phyloP scores from a whole-genome alignment of 768 basidiomycete genomes.

The Leccinum subgranulosum region DNA sequence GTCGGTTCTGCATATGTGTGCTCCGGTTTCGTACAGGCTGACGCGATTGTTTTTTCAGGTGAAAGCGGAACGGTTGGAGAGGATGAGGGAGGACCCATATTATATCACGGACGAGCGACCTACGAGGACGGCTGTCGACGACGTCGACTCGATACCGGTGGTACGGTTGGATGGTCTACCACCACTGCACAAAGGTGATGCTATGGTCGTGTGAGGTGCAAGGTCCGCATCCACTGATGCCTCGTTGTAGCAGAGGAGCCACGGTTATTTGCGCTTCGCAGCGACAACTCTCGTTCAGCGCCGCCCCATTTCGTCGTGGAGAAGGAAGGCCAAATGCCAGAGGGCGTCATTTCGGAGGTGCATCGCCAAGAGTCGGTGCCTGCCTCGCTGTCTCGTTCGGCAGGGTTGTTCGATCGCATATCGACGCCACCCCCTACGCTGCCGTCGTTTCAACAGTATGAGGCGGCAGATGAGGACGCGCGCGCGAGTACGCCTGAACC shows the following conservation, averaged over 20 bases:
- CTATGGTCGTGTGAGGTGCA: neutral
- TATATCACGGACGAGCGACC: constrained; percentile 73
- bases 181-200: constrained; percentile 32
- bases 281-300: constrained; percentile 38
- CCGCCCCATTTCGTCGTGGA: constrained; percentile 62
- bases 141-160: constrained; percentile 91
- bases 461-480: constrained; percentile 42
- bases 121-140: constrained; percentile 40
- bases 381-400: constrained; percentile 23
- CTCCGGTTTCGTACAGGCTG: neutral
- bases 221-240: constrained; percentile 21
- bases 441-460: constrained; percentile 51
- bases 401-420: constrained; percentile 28
- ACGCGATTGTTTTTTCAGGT: constrained; percentile 43
- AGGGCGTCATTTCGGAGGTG: constrained; percentile 35
- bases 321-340: constrained; percentile 84
- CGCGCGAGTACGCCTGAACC: constrained; percentile 61
- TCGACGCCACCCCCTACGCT: constrained; percentile 36
- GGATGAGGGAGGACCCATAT: constrained; percentile 84
- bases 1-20: constrained; percentile 42
- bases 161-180: constrained; percentile 77
- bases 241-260: constrained; percentile 28
- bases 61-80: constrained; percentile 71
- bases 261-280: constrained; percentile 45
- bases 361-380: constrained; percentile 25